Evolutionary conservation across 768 basidiomycete species (phyloP).

Genomic region (Dentipellis fragilis): DNA sequence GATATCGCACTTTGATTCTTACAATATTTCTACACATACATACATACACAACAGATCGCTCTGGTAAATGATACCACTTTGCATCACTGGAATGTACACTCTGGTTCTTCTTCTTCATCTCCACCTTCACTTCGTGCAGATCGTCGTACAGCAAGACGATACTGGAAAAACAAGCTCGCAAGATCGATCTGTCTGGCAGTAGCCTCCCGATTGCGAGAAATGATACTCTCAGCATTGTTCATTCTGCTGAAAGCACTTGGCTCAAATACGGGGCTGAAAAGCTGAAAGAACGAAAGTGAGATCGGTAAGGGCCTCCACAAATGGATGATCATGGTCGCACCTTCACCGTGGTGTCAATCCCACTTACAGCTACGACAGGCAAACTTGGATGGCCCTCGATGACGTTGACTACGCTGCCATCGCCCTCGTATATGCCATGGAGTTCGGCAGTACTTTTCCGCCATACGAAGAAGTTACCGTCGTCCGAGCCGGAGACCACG

Average conservation of each 20-base stretch:
- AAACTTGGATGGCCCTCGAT: constrained; percentile 74
- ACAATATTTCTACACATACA: not conserved
- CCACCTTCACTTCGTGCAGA: not conserved
- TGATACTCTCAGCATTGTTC: constrained; percentile 40
- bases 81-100: not conserved
- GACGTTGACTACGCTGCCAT: constrained; percentile 73
- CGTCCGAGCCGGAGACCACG: constrained; percentile 78
- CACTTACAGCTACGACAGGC: constrained; percentile 77
- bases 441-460: constrained; percentile 53
- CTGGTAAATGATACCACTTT: too few species aligned
- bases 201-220: constrained; percentile 40
- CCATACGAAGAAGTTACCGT: constrained; percentile 86
- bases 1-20: constrained; percentile 14
- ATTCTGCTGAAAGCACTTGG: constrained; percentile 45
- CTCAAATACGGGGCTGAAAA: constrained; percentile 51
- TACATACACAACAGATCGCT: not conserved
- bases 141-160: not conserved
- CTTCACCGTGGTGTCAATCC: constrained; percentile 82
- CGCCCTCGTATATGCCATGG: constrained; percentile 77
- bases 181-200: constrained; percentile 20
- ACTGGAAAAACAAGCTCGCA: constrained; percentile 17
- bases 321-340: constrained; percentile 24
- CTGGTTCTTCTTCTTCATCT: not conserved
- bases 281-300: constrained; percentile 25
- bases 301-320: not conserved